Conservation (phyloP, 768 basidiomycete species). For the Russula virescens region DNA sequence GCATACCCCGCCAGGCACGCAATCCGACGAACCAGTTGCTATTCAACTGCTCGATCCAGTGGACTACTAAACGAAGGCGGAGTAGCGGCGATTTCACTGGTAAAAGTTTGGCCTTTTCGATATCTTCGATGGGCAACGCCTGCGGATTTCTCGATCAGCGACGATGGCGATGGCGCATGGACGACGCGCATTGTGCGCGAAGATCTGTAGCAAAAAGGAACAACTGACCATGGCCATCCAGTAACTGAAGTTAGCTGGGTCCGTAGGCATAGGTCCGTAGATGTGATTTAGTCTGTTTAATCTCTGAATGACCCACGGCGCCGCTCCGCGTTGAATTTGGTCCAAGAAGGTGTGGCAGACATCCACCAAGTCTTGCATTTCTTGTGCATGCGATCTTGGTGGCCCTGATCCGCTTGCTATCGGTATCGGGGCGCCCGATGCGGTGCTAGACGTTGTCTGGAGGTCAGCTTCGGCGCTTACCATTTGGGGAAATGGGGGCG, state of each 20-base stretch:
- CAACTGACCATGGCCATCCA: conserved; percentile 74
- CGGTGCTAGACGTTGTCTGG: not conserved
- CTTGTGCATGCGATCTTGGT: conserved; percentile 6
- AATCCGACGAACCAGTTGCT: conserved; percentile 44
- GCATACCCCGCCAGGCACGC: conserved; percentile 1
- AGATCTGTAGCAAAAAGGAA: not conserved
- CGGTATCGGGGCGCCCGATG: not conserved
- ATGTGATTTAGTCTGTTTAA: conserved; percentile 73
- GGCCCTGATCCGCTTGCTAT: not conserved
- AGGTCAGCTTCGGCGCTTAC: not conserved
- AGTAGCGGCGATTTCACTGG: conserved; percentile 75
- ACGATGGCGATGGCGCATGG: not conserved
- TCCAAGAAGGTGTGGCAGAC: conserved; percentile 57
- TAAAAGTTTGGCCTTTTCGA: conserved; percentile 81
- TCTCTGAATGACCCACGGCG: conserved; percentile 91
- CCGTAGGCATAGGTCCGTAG: conserved; percentile 69
- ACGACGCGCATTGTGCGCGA: not conserved
- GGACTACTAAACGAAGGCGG: conserved; percentile 77
- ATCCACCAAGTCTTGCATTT: conserved; percentile 37
- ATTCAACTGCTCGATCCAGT: conserved; percentile 86
- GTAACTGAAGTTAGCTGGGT: conserved; percentile 70
- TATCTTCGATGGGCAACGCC: conserved; percentile 85
- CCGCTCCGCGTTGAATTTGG: conserved; percentile 60
- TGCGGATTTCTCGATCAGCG: conserved; percentile 22
- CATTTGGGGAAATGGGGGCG: conserved; percentile 7